Conservation (phyloP, 257 asterid genomes). For the Gentiana straminea region DNA sequence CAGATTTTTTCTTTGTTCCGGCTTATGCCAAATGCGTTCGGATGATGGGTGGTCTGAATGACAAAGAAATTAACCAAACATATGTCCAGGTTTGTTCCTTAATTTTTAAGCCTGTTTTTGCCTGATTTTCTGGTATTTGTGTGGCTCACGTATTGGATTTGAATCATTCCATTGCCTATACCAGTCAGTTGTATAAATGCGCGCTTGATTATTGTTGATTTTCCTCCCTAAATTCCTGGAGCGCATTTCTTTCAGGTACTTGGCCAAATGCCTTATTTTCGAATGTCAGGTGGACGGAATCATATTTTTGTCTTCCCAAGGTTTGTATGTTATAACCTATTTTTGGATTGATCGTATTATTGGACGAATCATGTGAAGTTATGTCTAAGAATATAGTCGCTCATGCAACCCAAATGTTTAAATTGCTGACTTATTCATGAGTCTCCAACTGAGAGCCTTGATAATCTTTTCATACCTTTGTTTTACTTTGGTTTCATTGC, state of each 20-base stretch:
- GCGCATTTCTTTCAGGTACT: constrained; percentile 66
- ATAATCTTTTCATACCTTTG: too few relatives aligned
- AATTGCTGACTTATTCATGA: too few relatives aligned
- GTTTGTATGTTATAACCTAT: constrained; percentile 22
- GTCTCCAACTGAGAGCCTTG: too few relatives aligned
- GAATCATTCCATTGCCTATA: background rate
- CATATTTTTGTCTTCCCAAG: constrained; percentile 94
- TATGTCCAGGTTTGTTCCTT: constrained; percentile 53
- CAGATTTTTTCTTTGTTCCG: constrained; percentile 88
- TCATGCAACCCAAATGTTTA: too few relatives aligned
- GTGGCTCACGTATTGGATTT: background rate
- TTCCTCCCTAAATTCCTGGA: background rate
- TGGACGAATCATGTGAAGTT: too few relatives aligned
- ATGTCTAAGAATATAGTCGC: too few relatives aligned
- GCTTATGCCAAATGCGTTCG: constrained; percentile 84
- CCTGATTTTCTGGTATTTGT: too few relatives aligned
- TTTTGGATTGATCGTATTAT: background rate
- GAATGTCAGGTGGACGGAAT: constrained; percentile 87
- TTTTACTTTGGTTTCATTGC: too few relatives aligned
- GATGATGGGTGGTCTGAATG: constrained; percentile 86
- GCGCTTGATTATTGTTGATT: background rate
- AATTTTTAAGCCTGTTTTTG: background rate
- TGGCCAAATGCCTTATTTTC: constrained; percentile 93
- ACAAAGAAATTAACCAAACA: constrained; percentile 87
- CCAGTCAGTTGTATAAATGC: background rate